Conservation (phyloP, 441 rosid genomes). For the Kokia cookei region DNA sequence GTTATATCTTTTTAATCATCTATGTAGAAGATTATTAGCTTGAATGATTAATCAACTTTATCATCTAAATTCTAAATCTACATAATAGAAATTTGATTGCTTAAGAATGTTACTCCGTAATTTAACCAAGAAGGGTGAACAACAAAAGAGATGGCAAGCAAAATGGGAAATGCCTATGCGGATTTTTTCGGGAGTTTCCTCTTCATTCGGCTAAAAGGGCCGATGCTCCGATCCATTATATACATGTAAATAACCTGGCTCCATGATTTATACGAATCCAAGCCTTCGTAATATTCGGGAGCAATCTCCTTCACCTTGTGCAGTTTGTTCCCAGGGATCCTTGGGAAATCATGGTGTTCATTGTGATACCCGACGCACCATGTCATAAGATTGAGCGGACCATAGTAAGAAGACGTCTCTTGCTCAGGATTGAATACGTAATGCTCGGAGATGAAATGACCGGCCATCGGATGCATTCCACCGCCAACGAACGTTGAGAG, state of each 20-base stretch:
- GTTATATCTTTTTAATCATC: not conserved
- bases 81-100: slow-evolving; percentile 6
- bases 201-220: slow-evolving; percentile 85
- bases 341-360: slow-evolving; percentile 92
- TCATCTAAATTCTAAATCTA: slow-evolving; percentile 5
- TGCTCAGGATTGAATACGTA: slow-evolving; percentile 76
- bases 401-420: slow-evolving; percentile 88
- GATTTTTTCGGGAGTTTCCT: slow-evolving; percentile 56
- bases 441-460: slow-evolving; percentile 90
- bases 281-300: slow-evolving; percentile 66
- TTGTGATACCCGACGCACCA: slow-evolving; percentile 92
- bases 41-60: not conserved
- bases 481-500: slow-evolving; percentile 96
- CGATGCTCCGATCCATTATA: slow-evolving; percentile 56
- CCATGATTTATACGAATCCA: slow-evolving; percentile 66
- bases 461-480: slow-evolving; percentile 96
- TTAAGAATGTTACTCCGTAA: slow-evolving; percentile 10
- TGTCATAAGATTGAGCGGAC: slow-evolving; percentile 68
- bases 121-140: not conserved
- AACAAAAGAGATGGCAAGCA: not conserved
- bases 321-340: slow-evolving; percentile 81
- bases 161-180: slow-evolving; percentile 27
- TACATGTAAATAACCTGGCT: slow-evolving; percentile 86
- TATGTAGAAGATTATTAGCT: not conserved
- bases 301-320: slow-evolving; percentile 82